A percentile compares a stretch with the other conserved stretches of the same genome.
phyloP scores from a whole-genome alignment of 177 flowering plant genomes.

The Vitis hybrid region DNA sequence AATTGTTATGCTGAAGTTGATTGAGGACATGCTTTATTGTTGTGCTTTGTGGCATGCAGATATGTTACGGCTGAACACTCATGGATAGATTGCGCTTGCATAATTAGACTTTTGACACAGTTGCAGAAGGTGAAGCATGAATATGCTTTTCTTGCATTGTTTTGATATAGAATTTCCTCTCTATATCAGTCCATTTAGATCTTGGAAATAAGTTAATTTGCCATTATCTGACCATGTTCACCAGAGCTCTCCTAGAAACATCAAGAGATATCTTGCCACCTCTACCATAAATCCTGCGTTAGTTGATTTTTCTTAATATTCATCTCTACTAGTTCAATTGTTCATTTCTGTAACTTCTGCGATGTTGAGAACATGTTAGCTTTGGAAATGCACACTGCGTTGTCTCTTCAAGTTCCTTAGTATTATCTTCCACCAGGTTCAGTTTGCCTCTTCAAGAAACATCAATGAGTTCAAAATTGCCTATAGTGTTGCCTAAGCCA shows the following conservation, averaged over 20 bases:
- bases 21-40: too few species aligned
- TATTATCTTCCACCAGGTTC: background rate
- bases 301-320: background rate
- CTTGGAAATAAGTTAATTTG: background rate
- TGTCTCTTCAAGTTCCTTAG: background rate
- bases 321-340: background rate
- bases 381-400: background rate
- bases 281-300: background rate
- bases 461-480: background rate
- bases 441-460: background rate
- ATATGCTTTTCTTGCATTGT: too few species aligned
- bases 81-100: too few species aligned
- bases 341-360: too few species aligned
- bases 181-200: background rate
- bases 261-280: background rate
- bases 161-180: too few species aligned
- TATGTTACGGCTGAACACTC: too few species aligned
- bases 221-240: background rate
- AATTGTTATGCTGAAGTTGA: too few species aligned
- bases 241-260: background rate
- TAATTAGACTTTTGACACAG: too few species aligned
- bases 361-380: too few species aligned
- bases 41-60: too few species aligned
- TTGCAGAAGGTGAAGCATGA: too few species aligned
- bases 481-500: background rate